Base-by-base conservation (phyloP, 2,329 filamentous ascomycete genomes). In the Diaporthe eres region DNA sequence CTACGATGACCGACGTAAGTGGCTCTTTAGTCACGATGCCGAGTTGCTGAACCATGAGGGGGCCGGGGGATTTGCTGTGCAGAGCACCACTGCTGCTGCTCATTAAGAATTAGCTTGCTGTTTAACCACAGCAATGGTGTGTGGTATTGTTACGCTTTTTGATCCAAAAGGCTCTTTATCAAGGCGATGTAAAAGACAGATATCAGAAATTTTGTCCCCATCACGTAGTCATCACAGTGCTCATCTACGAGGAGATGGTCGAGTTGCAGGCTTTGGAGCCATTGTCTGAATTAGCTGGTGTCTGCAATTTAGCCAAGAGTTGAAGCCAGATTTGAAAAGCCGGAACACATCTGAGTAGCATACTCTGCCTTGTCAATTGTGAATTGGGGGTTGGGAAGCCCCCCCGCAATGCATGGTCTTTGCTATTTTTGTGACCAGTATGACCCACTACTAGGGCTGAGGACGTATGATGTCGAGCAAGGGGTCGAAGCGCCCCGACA, bases 1-100 rank as follows among this genome's bases (percentile, higher is more conserved):
- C 17, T 74, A 72, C 22, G 60, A 75, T 3, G 77, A 83, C 22
- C 84, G 81, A 67, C 82, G 83, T 76, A 84, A 85, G 71, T 86
- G 83, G 60, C 80, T 83, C 5, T 80, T 80, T 57, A 75, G 78
- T 37, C 78, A 80, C 37, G 80, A 81, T 63, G 79, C 79, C 37
- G 58, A 61, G 58, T n/a, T 61, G 58, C 58, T 61, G 3, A 78
- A 80, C 37, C 58, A 42, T 42, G 34, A 37, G 31, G 58, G 4
- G 22, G 22, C 34, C 58, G 22, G 22, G 22, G 6, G 37, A 61
- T 61, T 25, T 25, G 22, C 9, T 42, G 10, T 42, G 34, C 58
- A 61, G 58, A 55, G 13, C 17, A 55, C 25, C 53, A 55, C 53
- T 28, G 25, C 53, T 55, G 53, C 53, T 55, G 53, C 53, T 55